These are phyloP conservation scores for Herpetomonas samuelpessoai DNA, from an alignment of 208 protist species.

Conservation along the genomic window DNA sequence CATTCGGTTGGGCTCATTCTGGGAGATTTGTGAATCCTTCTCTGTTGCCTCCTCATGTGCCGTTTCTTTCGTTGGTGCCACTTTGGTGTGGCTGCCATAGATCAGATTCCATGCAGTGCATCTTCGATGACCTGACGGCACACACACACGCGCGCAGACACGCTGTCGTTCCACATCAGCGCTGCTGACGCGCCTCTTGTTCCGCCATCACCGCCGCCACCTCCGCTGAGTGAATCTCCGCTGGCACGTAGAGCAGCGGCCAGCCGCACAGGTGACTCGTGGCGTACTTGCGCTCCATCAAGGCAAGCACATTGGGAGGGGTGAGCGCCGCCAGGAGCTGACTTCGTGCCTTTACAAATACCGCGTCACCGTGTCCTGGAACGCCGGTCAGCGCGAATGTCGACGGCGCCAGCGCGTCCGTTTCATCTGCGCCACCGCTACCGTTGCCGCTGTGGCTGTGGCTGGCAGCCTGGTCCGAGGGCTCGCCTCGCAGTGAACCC, in stretches of 20 bases:
- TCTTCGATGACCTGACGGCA: no score
- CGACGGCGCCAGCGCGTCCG: background rate
- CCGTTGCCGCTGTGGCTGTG: background rate
- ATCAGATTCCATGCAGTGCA: no score
- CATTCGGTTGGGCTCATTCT: no score
- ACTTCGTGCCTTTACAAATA: background rate
- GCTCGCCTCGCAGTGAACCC: background rate
- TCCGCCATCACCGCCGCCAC: slow-evolving; percentile 38
- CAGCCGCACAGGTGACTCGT: slow-evolving; percentile 60
- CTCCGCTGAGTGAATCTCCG: slow-evolving; percentile 56
- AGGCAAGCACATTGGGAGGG: slow-evolving; percentile 41
- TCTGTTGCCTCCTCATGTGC: no score
- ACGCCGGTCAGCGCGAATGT: background rate
- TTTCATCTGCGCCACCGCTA: background rate
- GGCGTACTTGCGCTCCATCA: slow-evolving; percentile 65
- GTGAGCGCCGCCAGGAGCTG: slow-evolving; percentile 28
- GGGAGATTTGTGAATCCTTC: no score
- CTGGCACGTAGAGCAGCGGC: slow-evolving; percentile 77
- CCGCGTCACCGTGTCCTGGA: no score
- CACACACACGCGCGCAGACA: background rate
- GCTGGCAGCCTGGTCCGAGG: background rate
- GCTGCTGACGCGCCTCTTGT: background rate
- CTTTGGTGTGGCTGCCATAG: no score
- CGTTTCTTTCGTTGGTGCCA: no score
- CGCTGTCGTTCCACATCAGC: background rate